Base-by-base conservation (phyloP, 495 filamentous ascomycete genomes). In the Parathielavia hyrcaniae region DNA sequence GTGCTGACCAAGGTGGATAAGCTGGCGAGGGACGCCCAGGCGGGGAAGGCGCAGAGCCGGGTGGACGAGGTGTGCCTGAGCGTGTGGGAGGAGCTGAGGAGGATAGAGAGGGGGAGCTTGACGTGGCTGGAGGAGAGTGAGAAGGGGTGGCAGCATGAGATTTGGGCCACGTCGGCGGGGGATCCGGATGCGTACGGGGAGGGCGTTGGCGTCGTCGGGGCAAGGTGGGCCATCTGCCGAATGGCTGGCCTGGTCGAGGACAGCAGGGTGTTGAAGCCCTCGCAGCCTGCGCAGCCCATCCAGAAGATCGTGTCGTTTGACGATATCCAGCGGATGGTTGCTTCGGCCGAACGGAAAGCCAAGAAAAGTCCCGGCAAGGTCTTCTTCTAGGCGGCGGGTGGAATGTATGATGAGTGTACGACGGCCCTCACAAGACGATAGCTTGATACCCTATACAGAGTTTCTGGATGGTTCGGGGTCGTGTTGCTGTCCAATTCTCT, bases 1-100 rank as follows among this genome's bases (percentile, higher is more conserved):
- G 76, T 97, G 43, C 69, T 98, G 5, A 87, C 88, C 4, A 97
- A 97, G 70, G 83, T 85, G 8, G 93, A 98, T 67, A 76, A 76
- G 51, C 61, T 76, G 23, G 56, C 56, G 34, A 45, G 59, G 17
- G 57, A 44, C 16, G 39, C 44, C 13, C 4, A 22, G 26, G 44
- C 26, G 32, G 56, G 19, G 67, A 66, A 35, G 62, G 52, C 14
- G 55, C 62, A 32, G n/a, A 43, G 70, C 60, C 59, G 63, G 30
- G 43, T 79, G 4, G 63, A 67, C 1, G 61, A 67, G 58, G 70
- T 71, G 9, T 76, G 75, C 50, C 22, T 57, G 35, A 60, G 66
- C 22, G 59, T 80, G 20, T 71, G 72, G 60, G 61, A 72, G 11
- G 64, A 68, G 55, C 59, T 76, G 54, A 57, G 68, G 45, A 59